These are phyloP conservation scores for Batkoa obscura DNA, from an alignment of 371 early-diverging fungal species.

Conservation along the genomic window DNA sequence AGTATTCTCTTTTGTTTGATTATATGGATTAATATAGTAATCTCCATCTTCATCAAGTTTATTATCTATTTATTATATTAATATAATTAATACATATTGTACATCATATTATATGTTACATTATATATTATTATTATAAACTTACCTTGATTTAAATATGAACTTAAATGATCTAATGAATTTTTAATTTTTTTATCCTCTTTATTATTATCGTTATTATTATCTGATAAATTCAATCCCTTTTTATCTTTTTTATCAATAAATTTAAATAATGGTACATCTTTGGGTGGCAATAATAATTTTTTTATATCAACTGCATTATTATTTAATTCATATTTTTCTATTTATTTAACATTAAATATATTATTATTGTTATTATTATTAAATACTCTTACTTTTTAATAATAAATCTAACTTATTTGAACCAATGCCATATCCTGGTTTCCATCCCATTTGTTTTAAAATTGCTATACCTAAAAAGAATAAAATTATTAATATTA, in stretches of 20 bases:
- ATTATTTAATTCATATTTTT: no score
- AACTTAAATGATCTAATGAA: not conserved
- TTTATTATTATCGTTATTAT: not conserved
- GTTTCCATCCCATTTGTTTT: constrained; percentile 64
- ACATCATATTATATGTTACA: not conserved
- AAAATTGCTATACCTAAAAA: constrained; percentile 31
- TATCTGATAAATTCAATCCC: constrained; percentile 20
- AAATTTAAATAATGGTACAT: constrained; percentile 33
- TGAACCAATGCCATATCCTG: constrained; percentile 69
- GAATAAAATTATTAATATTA: not conserved
- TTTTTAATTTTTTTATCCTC: not conserved
- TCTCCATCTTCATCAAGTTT: not conserved
- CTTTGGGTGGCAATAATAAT: constrained; percentile 42
- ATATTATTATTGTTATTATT: no score
- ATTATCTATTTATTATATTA: not conserved
- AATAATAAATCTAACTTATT: constrained; percentile 18
- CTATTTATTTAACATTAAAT: no score
- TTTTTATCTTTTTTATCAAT: constrained; percentile 30
- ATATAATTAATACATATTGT: not conserved
- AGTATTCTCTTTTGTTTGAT: not conserved
- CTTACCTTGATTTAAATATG: not conserved
- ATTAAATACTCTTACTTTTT: not conserved
- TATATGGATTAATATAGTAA: not conserved
- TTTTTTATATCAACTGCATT: no score
- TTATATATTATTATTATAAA: not conserved